Evolutionary conservation across 257 asterid genomes (phyloP).

Genomic region (Ajuga chamaepitys): DNA sequence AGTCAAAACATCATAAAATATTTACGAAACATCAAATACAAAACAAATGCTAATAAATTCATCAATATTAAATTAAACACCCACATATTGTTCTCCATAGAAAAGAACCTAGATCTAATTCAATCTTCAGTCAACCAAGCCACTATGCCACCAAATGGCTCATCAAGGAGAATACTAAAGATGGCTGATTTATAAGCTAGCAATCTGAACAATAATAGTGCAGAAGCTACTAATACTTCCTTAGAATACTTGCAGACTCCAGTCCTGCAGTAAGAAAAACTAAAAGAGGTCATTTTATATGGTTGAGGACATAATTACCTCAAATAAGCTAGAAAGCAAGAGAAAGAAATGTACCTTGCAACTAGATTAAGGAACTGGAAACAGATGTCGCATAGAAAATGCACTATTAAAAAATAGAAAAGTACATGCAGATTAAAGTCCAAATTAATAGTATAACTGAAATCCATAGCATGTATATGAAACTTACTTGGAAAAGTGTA

Average conservation of each 20-base stretch:
- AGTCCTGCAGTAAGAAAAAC: constrained; percentile 24
- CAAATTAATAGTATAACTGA: constrained; percentile 5
- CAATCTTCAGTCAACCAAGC: constrained; percentile 35
- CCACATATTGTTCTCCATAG: constrained; percentile 14
- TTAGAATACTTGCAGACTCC: constrained; percentile 28
- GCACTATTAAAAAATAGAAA: constrained; percentile 34
- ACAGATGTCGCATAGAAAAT: constrained; percentile 30
- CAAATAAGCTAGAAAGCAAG: neutral
- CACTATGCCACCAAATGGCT: constrained; percentile 12
- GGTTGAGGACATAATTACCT: neutral
- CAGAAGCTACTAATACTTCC: constrained; percentile 36
- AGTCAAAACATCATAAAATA: too few relatives aligned
- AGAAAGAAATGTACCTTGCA: constrained; percentile 33
- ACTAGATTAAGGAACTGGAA: constrained; percentile 40
- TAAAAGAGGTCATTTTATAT: neutral
- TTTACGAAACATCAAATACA: too few relatives aligned
- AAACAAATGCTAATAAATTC: too few relatives aligned
- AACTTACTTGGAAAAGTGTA: constrained; percentile 52
- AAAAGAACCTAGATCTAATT: constrained; percentile 17
- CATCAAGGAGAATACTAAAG: constrained; percentile 13
- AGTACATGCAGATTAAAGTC: constrained; percentile 17
- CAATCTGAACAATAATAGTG: constrained; percentile 23
- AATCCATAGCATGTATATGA: constrained; percentile 5
- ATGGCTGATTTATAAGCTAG: constrained; percentile 11
- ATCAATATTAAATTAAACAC: too few relatives aligned